Conservation (phyloP, 2,329 filamentous ascomycete genomes). For the Davidsoniella neocaledoniae region DNA sequence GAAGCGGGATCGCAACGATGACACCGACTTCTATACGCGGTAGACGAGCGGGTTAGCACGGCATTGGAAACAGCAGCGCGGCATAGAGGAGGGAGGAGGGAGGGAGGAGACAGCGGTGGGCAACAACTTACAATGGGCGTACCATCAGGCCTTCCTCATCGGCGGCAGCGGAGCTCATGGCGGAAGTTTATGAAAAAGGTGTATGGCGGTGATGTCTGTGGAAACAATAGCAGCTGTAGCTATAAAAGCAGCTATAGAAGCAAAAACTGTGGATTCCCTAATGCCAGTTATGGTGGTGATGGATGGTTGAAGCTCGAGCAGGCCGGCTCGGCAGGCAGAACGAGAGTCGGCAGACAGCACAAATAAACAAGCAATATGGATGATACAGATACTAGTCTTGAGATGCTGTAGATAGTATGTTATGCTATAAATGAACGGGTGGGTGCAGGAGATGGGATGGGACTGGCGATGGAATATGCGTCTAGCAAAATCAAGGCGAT, state of each 20-base stretch:
- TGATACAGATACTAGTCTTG: conserved; percentile 5
- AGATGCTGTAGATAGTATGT: conserved; percentile 2
- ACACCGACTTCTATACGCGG: conserved; percentile 52
- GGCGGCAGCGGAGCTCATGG: conserved; percentile 13
- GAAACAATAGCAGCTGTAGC: background rate
- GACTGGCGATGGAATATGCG: background rate
- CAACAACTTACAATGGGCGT: conserved; percentile 49
- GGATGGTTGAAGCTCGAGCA: too few species aligned
- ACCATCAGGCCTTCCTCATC: conserved; percentile 45
- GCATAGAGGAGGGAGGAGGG: background rate
- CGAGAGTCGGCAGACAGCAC: background rate
- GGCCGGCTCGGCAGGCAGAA: background rate
- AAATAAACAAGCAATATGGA: conserved; percentile 3
- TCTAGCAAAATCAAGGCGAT: background rate
- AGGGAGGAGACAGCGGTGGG: background rate
- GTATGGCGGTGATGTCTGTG: background rate
- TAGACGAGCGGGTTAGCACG: conserved; percentile 27
- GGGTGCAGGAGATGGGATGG: too few species aligned
- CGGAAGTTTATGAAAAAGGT: conserved; percentile 1
- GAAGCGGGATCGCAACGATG: conserved; percentile 64
- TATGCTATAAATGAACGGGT: too few species aligned
- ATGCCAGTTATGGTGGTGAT: too few species aligned
- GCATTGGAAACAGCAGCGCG: conserved; percentile 19
- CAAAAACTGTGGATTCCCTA: too few species aligned
- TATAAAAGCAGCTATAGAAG: too few species aligned